Evolutionary conservation across 2,329 filamentous ascomycete genomes (phyloP), one percentile per base, ranked within the genome.

Genomic region (Penicillium sp.): DNA sequence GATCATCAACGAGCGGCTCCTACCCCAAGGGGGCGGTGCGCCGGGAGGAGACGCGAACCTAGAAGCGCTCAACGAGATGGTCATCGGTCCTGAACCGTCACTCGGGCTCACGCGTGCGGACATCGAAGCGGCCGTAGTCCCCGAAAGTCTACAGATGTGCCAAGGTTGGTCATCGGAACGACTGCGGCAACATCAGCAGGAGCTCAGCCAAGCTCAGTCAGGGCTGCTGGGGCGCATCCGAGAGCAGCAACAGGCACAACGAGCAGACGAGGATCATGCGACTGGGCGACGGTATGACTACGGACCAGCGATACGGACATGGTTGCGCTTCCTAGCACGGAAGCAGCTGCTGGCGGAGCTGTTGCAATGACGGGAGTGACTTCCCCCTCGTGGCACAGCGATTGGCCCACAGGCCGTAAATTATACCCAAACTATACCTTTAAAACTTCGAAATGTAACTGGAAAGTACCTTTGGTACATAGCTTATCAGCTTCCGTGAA

Each of bases 321-420:
- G 88, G 83, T 69, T 91, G 39, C 78, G 79, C 55, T 81, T 80
- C 53, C 75, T 95, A 49, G 86, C 86, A 1, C 81, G 83, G 51
- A 84, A 85, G 59, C 82, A 81, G 1, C 70, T 81, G 1, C 66
- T 93, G 48, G 60, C 67, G 49, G 57, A 63, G 15, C 47, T 72
- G 18, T 44, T 56, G 47, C 39, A 57, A 51, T 50, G 40, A 46
- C 42, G 49, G 47, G 20, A 31, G 31, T 27, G 20, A 23, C 3
- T 23, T 23, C 24, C 43, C 49, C 53, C 57, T 56, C 57, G 57
- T 59, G 57, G 58, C 39, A 25, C 31, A 52, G 29, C 47, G 53
- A 59, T 58, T 59, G 55, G 58, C 44, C 42, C 35, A 53, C 42
- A 29, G 20, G 25, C 2, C 28, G 20, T 24, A 32, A 23, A 23